A percentile compares a stretch with the other conserved stretches of the same genome.
These are phyloP conservation scores for Chrysosporium queenslandicum DNA, from an alignment of 2,329 filamentous ascomycete species.

Conservation along the genomic window DNA sequence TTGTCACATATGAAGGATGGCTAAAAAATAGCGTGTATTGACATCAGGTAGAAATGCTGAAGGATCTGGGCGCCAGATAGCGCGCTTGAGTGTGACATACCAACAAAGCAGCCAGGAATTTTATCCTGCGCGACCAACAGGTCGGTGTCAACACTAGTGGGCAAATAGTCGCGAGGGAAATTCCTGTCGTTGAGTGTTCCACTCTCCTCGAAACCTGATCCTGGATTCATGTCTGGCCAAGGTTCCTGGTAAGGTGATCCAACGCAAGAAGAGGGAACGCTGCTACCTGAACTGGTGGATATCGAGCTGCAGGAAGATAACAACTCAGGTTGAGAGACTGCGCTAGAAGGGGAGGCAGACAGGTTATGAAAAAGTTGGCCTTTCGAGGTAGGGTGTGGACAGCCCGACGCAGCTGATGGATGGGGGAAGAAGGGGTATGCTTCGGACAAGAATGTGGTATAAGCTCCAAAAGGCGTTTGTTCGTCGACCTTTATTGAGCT, in stretches of 20 bases:
- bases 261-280: conserved; percentile 55
- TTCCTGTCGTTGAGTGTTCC: conserved; percentile 53
- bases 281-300: conserved; percentile 48
- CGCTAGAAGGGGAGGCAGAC: conserved; percentile 18
- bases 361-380: conserved; percentile 7
- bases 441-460: conserved; percentile 12
- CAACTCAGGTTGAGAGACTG: conserved; percentile 32
- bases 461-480: conserved; percentile 14
- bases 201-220: conserved; percentile 51
- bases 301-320: conserved; percentile 52
- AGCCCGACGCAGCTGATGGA: conserved; percentile 8
- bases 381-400: conserved; percentile 11
- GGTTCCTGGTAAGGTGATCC: conserved; percentile 57
- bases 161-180: conserved; percentile 45
- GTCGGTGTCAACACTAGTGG: conserved; percentile 37
- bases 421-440: conserved; percentile 15
- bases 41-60: too few species aligned
- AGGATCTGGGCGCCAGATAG: too few species aligned
- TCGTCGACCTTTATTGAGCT: conserved; percentile 10
- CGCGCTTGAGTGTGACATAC: conserved; percentile 32
- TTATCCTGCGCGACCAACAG: conserved; percentile 35
- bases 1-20: too few species aligned
- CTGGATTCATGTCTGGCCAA: conserved; percentile 46
- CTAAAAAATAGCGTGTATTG: too few species aligned
- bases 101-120: conserved; percentile 37